Evolutionary conservation across 352 stramenopile genomes (phyloP).

Genomic region (Phytophthora brassicae): DNA sequence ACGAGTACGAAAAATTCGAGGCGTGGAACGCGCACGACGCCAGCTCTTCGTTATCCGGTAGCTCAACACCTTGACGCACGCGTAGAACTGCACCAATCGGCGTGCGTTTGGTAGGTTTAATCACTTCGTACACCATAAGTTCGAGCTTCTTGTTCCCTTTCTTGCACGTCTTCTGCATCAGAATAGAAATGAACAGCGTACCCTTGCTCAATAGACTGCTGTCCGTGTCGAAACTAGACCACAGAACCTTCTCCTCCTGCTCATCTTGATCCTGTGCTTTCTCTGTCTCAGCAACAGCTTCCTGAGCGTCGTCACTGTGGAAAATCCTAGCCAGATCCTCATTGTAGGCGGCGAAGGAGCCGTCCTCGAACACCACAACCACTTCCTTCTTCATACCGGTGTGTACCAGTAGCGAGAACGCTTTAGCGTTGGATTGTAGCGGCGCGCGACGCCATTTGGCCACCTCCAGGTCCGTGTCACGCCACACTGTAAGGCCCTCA

Average conservation of each 20-base stretch:
- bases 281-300: slow-evolving; percentile 21
- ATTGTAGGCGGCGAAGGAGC: slow-evolving; percentile 57
- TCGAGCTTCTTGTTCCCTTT: slow-evolving; percentile 42
- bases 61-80: slow-evolving; percentile 33
- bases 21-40: slow-evolving; percentile 64
- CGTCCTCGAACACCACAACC: slow-evolving; percentile 67
- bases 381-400: slow-evolving; percentile 61
- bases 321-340: slow-evolving; percentile 48
- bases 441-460: slow-evolving; percentile 56
- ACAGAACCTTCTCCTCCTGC: slow-evolving; percentile 40
- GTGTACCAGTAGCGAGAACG: slow-evolving; percentile 59
- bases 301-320: slow-evolving; percentile 44
- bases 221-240: slow-evolving; percentile 55
- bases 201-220: slow-evolving; percentile 60
- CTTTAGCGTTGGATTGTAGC: slow-evolving; percentile 34
- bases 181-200: slow-evolving; percentile 59
- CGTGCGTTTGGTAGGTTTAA: slow-evolving; percentile 29
- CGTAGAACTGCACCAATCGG: slow-evolving; percentile 35
- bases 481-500: slow-evolving; percentile 60
- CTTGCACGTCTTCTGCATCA: slow-evolving; percentile 42
- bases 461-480: slow-evolving; percentile 63
- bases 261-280: slow-evolving; percentile 26
- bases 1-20: slow-evolving; percentile 71
- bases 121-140: slow-evolving; percentile 61
- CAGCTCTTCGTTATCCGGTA: slow-evolving; percentile 35